Evolutionary conservation across 2,329 filamentous ascomycete species (phyloP).

Genomic region (Madurella mycetomatis): DNA sequence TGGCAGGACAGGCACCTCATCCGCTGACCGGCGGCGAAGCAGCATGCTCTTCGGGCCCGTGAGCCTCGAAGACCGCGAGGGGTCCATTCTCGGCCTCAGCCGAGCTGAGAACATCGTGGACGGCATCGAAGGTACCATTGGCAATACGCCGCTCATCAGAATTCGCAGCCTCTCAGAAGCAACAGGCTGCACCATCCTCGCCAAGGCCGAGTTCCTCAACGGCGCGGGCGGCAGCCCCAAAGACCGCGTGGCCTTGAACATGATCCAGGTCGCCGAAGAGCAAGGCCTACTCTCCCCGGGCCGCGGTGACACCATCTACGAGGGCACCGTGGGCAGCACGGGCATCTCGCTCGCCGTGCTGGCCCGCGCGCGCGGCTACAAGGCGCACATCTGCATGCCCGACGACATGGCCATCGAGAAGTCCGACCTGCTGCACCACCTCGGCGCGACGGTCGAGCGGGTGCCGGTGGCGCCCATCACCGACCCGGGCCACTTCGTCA

Average conservation of each 20-base stretch:
- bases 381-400: conserved; percentile 96
- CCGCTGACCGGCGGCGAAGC: conserved; percentile 32
- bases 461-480: conserved; percentile 90
- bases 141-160: conserved; percentile 83
- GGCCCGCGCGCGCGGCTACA: conserved; percentile 81
- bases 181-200: conserved; percentile 84
- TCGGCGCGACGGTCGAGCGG: conserved; percentile 88
- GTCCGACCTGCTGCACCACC: conserved; percentile 77
- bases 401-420: conserved; percentile 88
- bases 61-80: conserved; percentile 53
- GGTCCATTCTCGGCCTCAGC: conserved; percentile 22
- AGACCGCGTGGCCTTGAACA: conserved; percentile 86
- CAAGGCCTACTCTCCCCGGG: conserved; percentile 70
- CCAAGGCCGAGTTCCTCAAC: conserved; percentile 95
- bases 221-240: conserved; percentile 92
- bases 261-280: conserved; percentile 79
- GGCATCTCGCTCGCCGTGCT: conserved; percentile 91
- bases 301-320: conserved; percentile 91
- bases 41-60: conserved; percentile 49
- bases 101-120: conserved; percentile 50
- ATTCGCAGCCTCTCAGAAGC: conserved; percentile 81
- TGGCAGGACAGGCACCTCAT: conserved; percentile 6
- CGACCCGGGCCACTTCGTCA: conserved; percentile 91
- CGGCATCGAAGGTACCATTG: conserved; percentile 88
- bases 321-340: conserved; percentile 94